phyloP scores from a whole-genome alignment of 257 asterid species.

The Rehmannia glutinosa region DNA sequence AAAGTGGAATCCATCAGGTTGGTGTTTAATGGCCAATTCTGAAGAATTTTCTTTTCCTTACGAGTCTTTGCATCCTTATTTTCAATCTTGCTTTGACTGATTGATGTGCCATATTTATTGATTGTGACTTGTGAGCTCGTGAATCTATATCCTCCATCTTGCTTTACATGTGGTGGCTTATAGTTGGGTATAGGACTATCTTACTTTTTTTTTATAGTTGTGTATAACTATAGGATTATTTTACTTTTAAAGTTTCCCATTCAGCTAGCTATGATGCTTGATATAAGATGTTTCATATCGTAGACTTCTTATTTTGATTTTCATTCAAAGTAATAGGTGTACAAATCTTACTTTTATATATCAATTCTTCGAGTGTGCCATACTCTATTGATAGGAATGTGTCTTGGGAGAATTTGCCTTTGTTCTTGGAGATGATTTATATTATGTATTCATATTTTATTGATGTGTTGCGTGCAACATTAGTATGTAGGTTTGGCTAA shows the following conservation, averaged over 20 bases:
- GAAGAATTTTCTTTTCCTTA: background rate
- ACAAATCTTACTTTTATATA: background rate
- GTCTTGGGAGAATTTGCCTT: background rate
- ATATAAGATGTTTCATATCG: background rate
- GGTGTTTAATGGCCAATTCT: background rate
- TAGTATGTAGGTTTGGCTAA: background rate
- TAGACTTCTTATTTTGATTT: background rate
- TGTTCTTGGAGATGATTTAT: background rate
- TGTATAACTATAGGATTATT: background rate
- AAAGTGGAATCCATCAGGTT: slow-evolving; percentile 99
- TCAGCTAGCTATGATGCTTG: background rate
- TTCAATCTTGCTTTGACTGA: background rate
- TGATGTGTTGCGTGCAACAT: background rate
- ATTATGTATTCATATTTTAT: too few species aligned
- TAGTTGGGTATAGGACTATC: background rate
- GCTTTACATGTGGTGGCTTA: background rate
- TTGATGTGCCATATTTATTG: slow-evolving; percentile 11
- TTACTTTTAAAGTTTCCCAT: background rate
- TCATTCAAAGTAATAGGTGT: background rate
- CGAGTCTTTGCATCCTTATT: background rate
- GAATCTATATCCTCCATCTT: background rate
- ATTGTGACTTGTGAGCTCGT: background rate
- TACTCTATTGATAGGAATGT: background rate
- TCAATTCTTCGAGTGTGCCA: background rate
- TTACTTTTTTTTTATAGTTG: background rate